These are phyloP conservation scores for Cordyceps fumosorosea DNA, from an alignment of 2,329 filamentous ascomycete genomes.

Conservation along the genomic window DNA sequence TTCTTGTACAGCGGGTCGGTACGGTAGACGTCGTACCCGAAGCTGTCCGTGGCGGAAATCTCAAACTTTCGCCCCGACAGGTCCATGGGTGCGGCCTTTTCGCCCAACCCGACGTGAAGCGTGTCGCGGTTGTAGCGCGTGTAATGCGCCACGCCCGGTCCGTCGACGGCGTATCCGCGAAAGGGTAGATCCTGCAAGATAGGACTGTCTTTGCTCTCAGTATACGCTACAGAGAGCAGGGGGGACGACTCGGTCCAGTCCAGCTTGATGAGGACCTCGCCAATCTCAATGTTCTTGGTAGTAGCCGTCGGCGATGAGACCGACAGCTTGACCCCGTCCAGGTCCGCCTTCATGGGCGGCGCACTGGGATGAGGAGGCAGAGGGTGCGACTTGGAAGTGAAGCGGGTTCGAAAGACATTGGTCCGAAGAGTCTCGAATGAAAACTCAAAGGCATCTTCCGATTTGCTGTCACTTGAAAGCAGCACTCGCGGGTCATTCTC, in stretches of 20 bases:
- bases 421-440: constrained; percentile 55
- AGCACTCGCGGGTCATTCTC: constrained; percentile 20
- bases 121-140: constrained; percentile 54
- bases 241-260: constrained; percentile 51
- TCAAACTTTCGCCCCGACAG: constrained; percentile 59
- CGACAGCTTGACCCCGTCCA: constrained; percentile 25
- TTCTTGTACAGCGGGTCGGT: constrained; percentile 72
- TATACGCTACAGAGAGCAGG: constrained; percentile 48
- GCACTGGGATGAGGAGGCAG: constrained; percentile 60
- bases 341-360: constrained; percentile 30
- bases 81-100: constrained; percentile 69
- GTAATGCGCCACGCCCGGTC: constrained; percentile 57
- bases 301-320: constrained; percentile 25
- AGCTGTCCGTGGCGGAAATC: constrained; percentile 63
- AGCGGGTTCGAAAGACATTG: constrained; percentile 63
- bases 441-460: constrained; percentile 44
- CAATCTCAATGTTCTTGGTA: constrained; percentile 38
- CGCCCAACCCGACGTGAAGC: constrained; percentile 63
- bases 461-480: constrained; percentile 16
- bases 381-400: constrained; percentile 54
- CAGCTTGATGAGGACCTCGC: constrained; percentile 45
- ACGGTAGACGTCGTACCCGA: constrained; percentile 64
- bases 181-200: constrained; percentile 57
- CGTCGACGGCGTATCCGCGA: constrained; percentile 60
- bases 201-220: constrained; percentile 37